A percentile compares a stretch with the other conserved stretches of the same genome.
phyloP scores from a whole-genome alignment of 148 eudicot species.

The Oxyria digyna region DNA sequence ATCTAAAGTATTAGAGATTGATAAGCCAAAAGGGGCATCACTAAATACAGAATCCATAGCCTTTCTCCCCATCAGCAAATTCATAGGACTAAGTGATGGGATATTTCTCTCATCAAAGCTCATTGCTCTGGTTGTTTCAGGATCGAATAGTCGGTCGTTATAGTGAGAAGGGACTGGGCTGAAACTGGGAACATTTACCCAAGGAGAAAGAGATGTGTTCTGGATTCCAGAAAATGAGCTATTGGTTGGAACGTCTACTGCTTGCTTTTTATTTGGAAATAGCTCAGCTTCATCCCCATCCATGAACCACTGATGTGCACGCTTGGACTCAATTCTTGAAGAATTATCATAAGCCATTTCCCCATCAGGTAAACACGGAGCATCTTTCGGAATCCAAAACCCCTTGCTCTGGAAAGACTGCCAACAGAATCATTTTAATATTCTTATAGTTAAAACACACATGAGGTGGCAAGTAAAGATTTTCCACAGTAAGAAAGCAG shows the following conservation, averaged over 20 bases:
- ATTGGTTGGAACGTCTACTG: slow-evolving; percentile 34
- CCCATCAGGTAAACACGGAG: slow-evolving; percentile 36
- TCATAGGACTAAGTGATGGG: slow-evolving; percentile 21
- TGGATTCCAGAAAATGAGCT: slow-evolving; percentile 35
- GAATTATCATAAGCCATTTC: slow-evolving; percentile 40
- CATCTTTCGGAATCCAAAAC: slow-evolving; percentile 43
- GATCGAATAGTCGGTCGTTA: slow-evolving; percentile 26
- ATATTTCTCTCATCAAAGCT: slow-evolving; percentile 37
- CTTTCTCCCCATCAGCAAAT: slow-evolving; percentile 25
- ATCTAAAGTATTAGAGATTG: slow-evolving; percentile 36
- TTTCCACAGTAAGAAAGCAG: not conserved
- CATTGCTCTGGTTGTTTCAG: slow-evolving; percentile 22
- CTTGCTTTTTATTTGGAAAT: slow-evolving; percentile 61
- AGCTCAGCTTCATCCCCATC: slow-evolving; percentile 45
- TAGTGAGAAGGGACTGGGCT: slow-evolving; percentile 31
- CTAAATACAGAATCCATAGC: slow-evolving; percentile 29
- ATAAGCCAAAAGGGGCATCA: slow-evolving; percentile 32
- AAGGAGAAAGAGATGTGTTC: slow-evolving; percentile 25
- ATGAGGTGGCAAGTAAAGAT: not conserved
- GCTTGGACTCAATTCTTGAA: slow-evolving; percentile 53
- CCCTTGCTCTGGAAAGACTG: slow-evolving; percentile 44
- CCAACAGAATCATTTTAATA: not conserved
- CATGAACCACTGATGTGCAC: slow-evolving; percentile 54
- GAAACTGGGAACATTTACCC: slow-evolving; percentile 37
- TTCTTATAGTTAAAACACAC: not conserved